Base-by-base conservation (phyloP, 2,329 filamentous ascomycete genomes). In the Neonectria hederae region DNA sequence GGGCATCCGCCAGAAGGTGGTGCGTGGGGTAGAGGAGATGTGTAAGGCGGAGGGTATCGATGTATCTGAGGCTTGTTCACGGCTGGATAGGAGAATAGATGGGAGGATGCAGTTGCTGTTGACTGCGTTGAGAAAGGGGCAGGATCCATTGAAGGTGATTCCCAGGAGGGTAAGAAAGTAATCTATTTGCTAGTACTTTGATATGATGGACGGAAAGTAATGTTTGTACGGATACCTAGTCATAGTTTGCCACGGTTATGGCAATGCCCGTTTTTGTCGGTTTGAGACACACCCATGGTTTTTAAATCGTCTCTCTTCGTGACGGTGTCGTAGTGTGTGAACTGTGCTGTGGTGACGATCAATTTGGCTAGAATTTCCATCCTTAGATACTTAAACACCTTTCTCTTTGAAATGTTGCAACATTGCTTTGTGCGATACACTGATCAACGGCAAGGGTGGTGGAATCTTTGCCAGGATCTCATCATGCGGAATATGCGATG, bases 31-130 rank as follows among this genome's bases (percentile, higher is more conserved):
- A 0, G 64, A 72, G 26, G 57, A 68, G 8, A 70, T 73, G 61
- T 68, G 61, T 2, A 49, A 59, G 1, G 22, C 45, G 7, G 46
- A 64, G 6, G 49, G 52, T 0, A 40, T 68, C 0, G 10, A 5
- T 8, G 46, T 51, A 0, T 40, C 56, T 4, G 57, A 74, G 51
- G 65, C 65, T 1, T 70, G 67, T 35, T 26, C 30, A 13, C 35
- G 22, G 49, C 22, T 74, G 54, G 72, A 75, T 59, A 48, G 35
- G 30, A 59, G 65, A 22, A 55, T 75, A 43, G 65, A 74, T 46
- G 71, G 73, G 38, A 58, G 73, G 26, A 71, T 76, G 53, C 64
- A 71, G 35, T 24, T 69, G 58, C 45, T 75, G 42, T 64, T 72
- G 42, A 35, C 56, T 8, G 69, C 62, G 9, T 8, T 75, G 55